phyloP scores from a whole-genome alignment of 2,329 filamentous ascomycete genomes.

The Cylindrodendrum hubeiense region DNA sequence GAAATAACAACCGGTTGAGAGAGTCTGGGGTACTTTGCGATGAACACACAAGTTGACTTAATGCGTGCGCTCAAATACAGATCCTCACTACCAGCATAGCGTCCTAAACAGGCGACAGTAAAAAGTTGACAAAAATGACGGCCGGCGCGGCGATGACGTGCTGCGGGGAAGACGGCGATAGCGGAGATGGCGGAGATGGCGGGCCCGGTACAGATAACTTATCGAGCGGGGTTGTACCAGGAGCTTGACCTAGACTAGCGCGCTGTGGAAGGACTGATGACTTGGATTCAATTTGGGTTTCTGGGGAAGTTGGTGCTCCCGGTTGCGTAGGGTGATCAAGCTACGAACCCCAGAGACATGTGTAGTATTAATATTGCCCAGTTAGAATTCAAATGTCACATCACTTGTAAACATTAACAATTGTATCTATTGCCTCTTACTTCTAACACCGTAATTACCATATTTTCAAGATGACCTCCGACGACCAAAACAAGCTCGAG shows the following conservation, averaged over 20 bases:
- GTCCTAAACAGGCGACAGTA: neutral
- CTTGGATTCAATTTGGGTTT: neutral
- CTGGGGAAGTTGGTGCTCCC: neutral
- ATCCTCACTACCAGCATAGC: neutral
- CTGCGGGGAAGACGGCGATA: conserved; percentile 7
- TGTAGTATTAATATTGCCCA: neutral
- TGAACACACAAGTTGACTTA: no score
- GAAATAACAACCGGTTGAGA: neutral
- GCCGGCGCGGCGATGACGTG: neutral
- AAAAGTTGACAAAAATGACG: neutral
- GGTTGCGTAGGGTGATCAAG: neutral
- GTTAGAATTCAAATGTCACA: neutral
- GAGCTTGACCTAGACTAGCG: neutral
- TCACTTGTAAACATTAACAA: neutral
- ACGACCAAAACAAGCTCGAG: conserved; percentile 17
- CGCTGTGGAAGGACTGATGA: neutral
- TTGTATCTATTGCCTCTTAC: neutral
- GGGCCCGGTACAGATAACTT: neutral
- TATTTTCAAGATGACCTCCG: conserved; percentile 9
- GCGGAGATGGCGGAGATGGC: conserved; percentile 10
- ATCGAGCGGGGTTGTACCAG: neutral
- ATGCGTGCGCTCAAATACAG: neutral
- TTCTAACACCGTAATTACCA: neutral
- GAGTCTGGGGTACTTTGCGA: no score
- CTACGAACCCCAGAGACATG: neutral